Evolutionary conservation across 2,329 filamentous ascomycete genomes (phyloP).

Genomic region (Arthrocladium fulminans): DNA sequence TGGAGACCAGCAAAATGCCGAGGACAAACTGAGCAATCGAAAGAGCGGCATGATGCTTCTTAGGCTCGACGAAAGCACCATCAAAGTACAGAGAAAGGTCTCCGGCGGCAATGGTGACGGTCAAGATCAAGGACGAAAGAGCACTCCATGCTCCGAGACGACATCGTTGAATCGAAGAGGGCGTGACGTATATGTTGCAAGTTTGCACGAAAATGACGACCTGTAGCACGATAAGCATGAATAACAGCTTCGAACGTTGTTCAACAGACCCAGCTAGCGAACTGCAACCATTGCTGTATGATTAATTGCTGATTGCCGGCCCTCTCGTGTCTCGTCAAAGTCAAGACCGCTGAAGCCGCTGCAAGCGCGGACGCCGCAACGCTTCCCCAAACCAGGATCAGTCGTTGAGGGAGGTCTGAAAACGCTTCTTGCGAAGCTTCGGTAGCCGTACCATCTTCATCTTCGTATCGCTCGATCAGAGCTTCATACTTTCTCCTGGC

Average conservation of each 20-base stretch:
- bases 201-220: slow-evolving; percentile 18
- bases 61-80: slow-evolving; percentile 12
- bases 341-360: slow-evolving; percentile 44
- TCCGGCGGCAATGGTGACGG: slow-evolving; percentile 18
- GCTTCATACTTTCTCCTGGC: slow-evolving; percentile 13
- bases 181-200: slow-evolving; percentile 16
- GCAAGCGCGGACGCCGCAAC: neutral
- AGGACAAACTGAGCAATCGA: slow-evolving; percentile 22
- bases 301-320: slow-evolving; percentile 30
- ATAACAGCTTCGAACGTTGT: neutral
- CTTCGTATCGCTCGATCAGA: slow-evolving; percentile 48
- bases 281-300: slow-evolving; percentile 52
- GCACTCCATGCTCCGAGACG: slow-evolving; percentile 16
- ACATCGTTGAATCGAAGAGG: slow-evolving; percentile 16
- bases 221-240: slow-evolving; percentile 12
- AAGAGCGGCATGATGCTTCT: slow-evolving; percentile 16
- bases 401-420: slow-evolving; percentile 52
- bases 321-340: slow-evolving; percentile 32
- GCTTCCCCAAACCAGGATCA: slow-evolving; percentile 38
- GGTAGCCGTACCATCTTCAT: slow-evolving; percentile 61
- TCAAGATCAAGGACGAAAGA: slow-evolving; percentile 16
- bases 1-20: slow-evolving; percentile 38
- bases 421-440: slow-evolving; percentile 54
- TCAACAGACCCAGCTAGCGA: slow-evolving; percentile 55
- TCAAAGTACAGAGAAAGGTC: slow-evolving; percentile 18